A percentile compares a stretch with the other conserved stretches of the same genome.
Evolutionary conservation across 768 basidiomycete genomes (phyloP).

Genomic region (Kwoniella botswanensis): DNA sequence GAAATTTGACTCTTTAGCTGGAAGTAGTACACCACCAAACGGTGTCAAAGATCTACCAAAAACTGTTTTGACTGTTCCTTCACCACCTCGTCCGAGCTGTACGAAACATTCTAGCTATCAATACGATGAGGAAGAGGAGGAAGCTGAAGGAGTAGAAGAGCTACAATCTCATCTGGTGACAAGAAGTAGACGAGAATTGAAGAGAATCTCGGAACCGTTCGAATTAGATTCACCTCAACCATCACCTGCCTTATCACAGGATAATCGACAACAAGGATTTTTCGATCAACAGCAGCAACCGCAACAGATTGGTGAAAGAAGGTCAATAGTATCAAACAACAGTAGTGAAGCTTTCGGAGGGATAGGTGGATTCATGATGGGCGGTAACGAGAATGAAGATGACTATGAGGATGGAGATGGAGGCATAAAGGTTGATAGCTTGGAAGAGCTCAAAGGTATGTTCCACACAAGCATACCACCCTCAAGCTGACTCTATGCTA

Average conservation of each 20-base stretch:
- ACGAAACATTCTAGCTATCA: neutral
- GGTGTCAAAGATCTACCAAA: slow-evolving; percentile 10
- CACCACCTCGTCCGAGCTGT: slow-evolving; percentile 24
- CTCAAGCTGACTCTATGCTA: neutral
- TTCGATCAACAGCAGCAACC: slow-evolving; percentile 15
- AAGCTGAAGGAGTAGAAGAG: neutral
- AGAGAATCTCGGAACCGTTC: slow-evolving; percentile 45
- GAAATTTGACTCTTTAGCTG: slow-evolving; percentile 25
- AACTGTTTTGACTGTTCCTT: slow-evolving; percentile 42
- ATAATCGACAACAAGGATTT: slow-evolving; percentile 16
- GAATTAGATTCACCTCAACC: slow-evolving; percentile 46
- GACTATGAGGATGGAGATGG: slow-evolving; percentile 12
- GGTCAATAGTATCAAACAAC: slow-evolving; percentile 33
- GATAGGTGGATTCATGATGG: slow-evolving; percentile 56
- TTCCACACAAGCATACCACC: neutral
- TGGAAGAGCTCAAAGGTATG: slow-evolving; percentile 31
- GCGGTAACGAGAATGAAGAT: slow-evolving; percentile 16
- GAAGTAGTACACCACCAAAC: slow-evolving; percentile 12
- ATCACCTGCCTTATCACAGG: slow-evolving; percentile 30
- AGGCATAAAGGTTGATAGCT: neutral
- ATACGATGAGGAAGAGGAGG: neutral
- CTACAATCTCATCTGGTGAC: neutral
- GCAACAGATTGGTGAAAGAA: slow-evolving; percentile 5
- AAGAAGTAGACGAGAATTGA: neutral
- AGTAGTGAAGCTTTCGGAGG: slow-evolving; percentile 49